A percentile compares a stretch with the other conserved stretches of the same genome.
Conservation (phyloP, 352 stramenopile species). For the Pythium pectinolyticum region DNA sequence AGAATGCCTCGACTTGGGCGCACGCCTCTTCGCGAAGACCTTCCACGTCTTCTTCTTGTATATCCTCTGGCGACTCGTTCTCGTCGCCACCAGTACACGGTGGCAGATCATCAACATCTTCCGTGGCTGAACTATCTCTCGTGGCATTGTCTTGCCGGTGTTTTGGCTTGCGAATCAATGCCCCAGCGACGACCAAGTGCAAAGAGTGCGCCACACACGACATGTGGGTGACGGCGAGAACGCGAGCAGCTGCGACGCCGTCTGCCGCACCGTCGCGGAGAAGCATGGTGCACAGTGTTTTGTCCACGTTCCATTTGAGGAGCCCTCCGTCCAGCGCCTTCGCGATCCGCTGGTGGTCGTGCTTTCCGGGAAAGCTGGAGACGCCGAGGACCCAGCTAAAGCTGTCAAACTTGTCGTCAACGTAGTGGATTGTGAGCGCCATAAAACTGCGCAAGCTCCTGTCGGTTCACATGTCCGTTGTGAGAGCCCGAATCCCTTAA, state of each 20-base stretch:
- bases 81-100: too few species aligned
- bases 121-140: not conserved
- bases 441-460: not conserved
- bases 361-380: not conserved
- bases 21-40: not conserved
- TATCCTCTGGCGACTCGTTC: too few species aligned
- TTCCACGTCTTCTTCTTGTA: too few species aligned
- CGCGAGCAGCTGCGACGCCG: not conserved
- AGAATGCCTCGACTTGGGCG: not conserved
- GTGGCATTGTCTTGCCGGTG: not conserved
- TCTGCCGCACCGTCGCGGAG: not conserved
- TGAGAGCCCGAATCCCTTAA: too few species aligned
- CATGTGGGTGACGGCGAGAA: not conserved
- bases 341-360: not conserved
- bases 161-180: not conserved
- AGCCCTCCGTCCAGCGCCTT: not conserved
- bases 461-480: conserved; percentile 1
- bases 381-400: not conserved
- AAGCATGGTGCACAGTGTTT: not conserved
- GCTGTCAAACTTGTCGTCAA: not conserved
- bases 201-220: not conserved
- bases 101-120: not conserved
- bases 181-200: not conserved
- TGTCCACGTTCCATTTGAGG: not conserved
- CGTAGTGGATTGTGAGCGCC: conserved; percentile 2